These are phyloP conservation scores for Quercus lobata DNA, from an alignment of 331 rosid species.

Conservation along the genomic window DNA sequence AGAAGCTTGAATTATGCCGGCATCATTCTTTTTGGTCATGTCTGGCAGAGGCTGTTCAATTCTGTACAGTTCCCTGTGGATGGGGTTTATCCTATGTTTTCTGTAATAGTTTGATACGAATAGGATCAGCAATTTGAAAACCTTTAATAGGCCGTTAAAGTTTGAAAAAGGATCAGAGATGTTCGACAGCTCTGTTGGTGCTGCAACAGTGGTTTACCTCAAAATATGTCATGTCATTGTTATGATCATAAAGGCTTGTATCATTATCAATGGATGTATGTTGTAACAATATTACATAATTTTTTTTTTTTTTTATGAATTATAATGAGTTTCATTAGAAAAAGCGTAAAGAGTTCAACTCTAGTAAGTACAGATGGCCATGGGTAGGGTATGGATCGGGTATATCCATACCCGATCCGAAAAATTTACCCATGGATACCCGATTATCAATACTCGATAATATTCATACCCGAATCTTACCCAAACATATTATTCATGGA, in stretches of 20 bases:
- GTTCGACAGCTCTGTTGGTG: neutral
- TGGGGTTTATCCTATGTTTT: neutral
- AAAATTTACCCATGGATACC: too few species aligned
- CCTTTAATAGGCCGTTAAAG: neutral
- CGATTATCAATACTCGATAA: too few species aligned
- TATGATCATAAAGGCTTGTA: slow-evolving; percentile 3
- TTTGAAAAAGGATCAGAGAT: neutral
- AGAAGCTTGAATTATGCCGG: neutral
- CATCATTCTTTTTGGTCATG: neutral
- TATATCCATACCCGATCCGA: too few species aligned
- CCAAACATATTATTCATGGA: too few species aligned
- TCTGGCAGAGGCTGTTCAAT: neutral
- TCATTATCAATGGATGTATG: neutral
- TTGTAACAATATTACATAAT: too few species aligned
- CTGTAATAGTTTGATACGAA: neutral
- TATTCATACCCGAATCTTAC: too few species aligned
- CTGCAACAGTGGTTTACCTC: neutral
- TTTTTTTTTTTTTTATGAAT: too few species aligned
- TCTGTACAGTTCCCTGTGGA: neutral
- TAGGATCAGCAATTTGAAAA: neutral
- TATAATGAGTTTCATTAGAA: too few species aligned
- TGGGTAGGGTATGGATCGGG: too few species aligned
- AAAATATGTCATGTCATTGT: neutral
- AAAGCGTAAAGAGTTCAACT: too few species aligned
- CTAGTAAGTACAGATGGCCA: too few species aligned